phyloP scores from a whole-genome alignment of 306 rosid species.

The Vigna trinervia region DNA sequence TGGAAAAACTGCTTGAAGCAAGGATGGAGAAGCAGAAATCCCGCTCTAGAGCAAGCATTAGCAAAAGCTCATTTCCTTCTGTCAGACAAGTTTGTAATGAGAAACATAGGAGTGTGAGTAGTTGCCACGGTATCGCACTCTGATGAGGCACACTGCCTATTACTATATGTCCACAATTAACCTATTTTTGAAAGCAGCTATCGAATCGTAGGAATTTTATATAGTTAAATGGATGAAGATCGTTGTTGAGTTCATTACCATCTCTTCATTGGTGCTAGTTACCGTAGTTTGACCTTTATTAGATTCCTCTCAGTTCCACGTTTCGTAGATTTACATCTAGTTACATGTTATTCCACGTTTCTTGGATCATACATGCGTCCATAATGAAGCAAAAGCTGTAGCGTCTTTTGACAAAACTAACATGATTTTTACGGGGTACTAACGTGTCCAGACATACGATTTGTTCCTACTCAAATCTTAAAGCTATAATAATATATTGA shows the following conservation, averaged over 20 bases:
- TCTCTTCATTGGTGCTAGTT: no score
- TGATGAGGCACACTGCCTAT: background rate
- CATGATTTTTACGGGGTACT: background rate
- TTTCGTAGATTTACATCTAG: background rate
- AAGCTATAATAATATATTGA: background rate
- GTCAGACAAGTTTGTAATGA: constrained; percentile 30
- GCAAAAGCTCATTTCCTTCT: constrained; percentile 5
- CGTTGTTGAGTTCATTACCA: background rate
- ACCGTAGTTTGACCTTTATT: no score
- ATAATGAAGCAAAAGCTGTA: background rate
- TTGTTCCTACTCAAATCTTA: background rate
- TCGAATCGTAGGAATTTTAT: background rate
- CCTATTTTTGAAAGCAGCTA: background rate
- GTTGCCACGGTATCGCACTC: constrained; percentile 6
- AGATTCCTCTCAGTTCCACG: no score
- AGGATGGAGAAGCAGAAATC: constrained; percentile 57
- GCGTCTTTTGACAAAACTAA: background rate
- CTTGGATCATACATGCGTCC: background rate
- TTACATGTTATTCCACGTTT: background rate
- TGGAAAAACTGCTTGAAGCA: constrained; percentile 78
- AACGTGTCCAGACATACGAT: background rate
- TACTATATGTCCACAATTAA: background rate
- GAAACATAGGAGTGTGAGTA: constrained; percentile 29
- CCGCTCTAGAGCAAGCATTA: constrained; percentile 33
- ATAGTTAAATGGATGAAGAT: constrained; percentile 14